Conservation (phyloP, 768 basidiomycete genomes). For the Lentinus tigrinus region DNA sequence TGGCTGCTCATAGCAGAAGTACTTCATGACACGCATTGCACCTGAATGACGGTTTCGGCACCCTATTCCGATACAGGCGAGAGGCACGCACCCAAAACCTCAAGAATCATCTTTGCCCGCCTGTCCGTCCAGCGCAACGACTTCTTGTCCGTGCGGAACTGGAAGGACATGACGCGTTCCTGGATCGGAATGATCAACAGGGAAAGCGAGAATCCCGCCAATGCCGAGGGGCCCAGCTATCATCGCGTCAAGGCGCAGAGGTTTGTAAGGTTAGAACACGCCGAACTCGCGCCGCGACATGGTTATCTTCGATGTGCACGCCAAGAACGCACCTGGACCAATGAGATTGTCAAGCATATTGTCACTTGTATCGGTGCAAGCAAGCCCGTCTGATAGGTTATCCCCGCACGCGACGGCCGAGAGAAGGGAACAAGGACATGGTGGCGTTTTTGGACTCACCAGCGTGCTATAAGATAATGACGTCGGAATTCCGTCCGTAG, state of each 20-base stretch:
- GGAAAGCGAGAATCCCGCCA: constrained; percentile 70
- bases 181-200: constrained; percentile 61
- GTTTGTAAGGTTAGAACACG: no score
- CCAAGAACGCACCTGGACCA: constrained; percentile 46
- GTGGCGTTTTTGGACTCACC: constrained; percentile 22
- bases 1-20: constrained; percentile 70
- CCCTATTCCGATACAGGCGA: background rate
- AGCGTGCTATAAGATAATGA: constrained; percentile 36
- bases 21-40: constrained; percentile 73
- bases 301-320: background rate
- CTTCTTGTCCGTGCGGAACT: constrained; percentile 50
- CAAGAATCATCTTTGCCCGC: constrained; percentile 62
- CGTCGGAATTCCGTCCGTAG: no score
- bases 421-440: no score
- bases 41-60: constrained; percentile 31
- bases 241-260: no score
- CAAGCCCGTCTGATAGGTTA: background rate
- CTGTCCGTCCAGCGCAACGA: constrained; percentile 65
- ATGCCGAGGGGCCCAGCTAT: constrained; percentile 67
- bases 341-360: constrained; percentile 56
- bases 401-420: background rate
- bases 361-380: constrained; percentile 60
- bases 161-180: constrained; percentile 59
- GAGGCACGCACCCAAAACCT: constrained; percentile 49
- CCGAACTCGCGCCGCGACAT: no score